Evolutionary conservation across 2,329 filamentous ascomycete species (phyloP).

Genomic region (Xylaria sp.): DNA sequence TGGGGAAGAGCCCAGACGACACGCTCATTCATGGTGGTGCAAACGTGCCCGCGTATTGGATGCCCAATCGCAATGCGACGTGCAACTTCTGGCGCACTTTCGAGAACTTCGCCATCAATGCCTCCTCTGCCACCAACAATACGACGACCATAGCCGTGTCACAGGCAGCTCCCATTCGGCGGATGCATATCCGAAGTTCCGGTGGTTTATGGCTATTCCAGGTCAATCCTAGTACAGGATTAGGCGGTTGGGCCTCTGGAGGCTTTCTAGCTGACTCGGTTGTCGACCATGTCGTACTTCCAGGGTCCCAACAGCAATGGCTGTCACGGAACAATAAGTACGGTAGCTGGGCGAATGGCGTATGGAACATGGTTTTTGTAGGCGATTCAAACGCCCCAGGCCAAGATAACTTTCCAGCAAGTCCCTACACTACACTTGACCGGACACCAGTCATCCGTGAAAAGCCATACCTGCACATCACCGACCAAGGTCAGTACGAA

Average conservation of each 20-base stretch:
- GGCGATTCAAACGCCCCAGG: conserved; percentile 39
- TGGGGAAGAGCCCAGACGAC: conserved; percentile 41
- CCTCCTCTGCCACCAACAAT: conserved; percentile 40
- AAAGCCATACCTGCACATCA: conserved; percentile 41
- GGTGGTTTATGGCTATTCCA: conserved; percentile 44
- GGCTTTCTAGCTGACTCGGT: conserved; percentile 44
- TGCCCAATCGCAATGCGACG: conserved; percentile 44
- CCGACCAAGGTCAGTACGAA: conserved; percentile 34
- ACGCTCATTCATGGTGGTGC: conserved; percentile 42
- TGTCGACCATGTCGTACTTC: conserved; percentile 40
- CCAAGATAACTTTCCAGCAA: conserved; percentile 37
- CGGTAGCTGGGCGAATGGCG: conserved; percentile 43
- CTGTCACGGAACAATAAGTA: conserved; percentile 43
- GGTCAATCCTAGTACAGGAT: conserved; percentile 40
- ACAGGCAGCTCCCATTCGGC: conserved; percentile 42
- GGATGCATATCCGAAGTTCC: conserved; percentile 41
- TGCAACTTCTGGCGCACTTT: conserved; percentile 45
- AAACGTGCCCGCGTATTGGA: conserved; percentile 45
- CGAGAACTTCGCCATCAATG: conserved; percentile 43
- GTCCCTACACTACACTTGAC: conserved; percentile 41
- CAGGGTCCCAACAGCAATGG: conserved; percentile 45
- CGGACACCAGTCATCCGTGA: conserved; percentile 41
- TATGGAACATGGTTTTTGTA: conserved; percentile 46
- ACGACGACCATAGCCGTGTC: conserved; percentile 45
- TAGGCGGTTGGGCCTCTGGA: conserved; percentile 43